Conservation (phyloP, 2,329 filamentous ascomycete species). For the Penicillium rolfsii region DNA sequence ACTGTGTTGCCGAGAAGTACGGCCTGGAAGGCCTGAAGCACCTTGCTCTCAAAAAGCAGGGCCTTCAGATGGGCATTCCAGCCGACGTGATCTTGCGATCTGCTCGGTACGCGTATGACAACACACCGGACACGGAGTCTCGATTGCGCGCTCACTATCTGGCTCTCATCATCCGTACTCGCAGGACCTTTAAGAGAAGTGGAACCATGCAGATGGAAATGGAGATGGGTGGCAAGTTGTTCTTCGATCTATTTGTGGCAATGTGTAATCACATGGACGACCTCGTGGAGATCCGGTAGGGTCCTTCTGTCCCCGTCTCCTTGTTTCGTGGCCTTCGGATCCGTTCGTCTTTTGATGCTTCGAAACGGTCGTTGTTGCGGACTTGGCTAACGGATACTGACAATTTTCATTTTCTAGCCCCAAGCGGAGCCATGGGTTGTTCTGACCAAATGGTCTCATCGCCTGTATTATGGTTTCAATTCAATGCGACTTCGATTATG, state of each 20-base stretch:
- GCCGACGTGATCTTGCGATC: conserved; percentile 88
- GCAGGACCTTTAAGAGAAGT: conserved; percentile 96
- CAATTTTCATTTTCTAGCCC: conserved; percentile 43
- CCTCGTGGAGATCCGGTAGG: conserved; percentile 81
- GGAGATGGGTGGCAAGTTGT: conserved; percentile 91
- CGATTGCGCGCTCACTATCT: conserved; percentile 95
- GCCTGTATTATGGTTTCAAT: conserved; percentile 21
- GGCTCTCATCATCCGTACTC: conserved; percentile 94
- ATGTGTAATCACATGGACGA: conserved; percentile 99
- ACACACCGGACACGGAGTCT: conserved; percentile 91
- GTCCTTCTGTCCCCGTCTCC: conserved; percentile 36
- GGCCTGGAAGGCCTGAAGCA: conserved; percentile 90
- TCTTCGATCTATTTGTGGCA: conserved; percentile 97
- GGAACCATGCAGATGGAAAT: conserved; percentile 99
- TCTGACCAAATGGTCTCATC: conserved; percentile 47
- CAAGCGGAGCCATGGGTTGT: conserved; percentile 57
- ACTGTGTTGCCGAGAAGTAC: conserved; percentile 89
- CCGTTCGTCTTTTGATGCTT: conserved; percentile 20
- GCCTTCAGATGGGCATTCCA: conserved; percentile 88
- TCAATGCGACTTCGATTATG: conserved; percentile 35
- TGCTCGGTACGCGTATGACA: conserved; percentile 91
- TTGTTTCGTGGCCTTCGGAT: conserved; percentile 17
- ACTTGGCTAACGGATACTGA: conserved; percentile 22
- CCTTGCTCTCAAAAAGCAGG: conserved; percentile 90
- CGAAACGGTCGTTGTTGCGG: conserved; percentile 15